Evolutionary conservation across 495 filamentous ascomycete genomes (phyloP).

Genomic region (Penicillium tannophilum): DNA sequence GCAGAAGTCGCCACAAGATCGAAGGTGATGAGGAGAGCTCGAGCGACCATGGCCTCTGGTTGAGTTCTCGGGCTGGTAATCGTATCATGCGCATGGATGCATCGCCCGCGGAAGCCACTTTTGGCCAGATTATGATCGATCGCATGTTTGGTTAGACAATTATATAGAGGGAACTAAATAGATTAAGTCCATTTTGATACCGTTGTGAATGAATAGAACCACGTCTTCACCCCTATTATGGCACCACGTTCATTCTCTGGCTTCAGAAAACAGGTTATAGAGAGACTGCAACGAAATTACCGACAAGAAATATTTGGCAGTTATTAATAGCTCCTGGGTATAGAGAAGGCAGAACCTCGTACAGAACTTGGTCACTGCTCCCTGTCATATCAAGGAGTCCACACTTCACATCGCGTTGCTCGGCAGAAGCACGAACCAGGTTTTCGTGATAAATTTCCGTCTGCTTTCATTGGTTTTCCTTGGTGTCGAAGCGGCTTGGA

Average conservation of each 20-base stretch:
- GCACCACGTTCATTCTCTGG: not conserved
- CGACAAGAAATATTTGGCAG: not conserved
- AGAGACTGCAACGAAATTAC: not conserved
- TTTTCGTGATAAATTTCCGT: not conserved
- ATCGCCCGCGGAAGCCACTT: conserved; percentile 45
- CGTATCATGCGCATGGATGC: conserved; percentile 67
- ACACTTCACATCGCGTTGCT: not conserved
- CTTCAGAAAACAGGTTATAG: not conserved
- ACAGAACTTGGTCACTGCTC: not conserved
- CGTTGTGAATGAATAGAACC: not conserved
- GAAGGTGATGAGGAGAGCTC: conserved; percentile 58
- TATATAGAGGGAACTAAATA: not conserved
- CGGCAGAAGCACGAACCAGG: conserved; percentile 5
- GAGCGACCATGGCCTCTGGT: conserved; percentile 74
- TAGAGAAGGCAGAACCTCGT: not conserved
- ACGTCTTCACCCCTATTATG: not conserved
- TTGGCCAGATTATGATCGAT: conserved; percentile 47
- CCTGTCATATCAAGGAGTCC: conserved; percentile 9
- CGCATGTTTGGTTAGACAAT: conserved; percentile 38
- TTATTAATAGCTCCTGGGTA: not conserved
- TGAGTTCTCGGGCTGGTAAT: conserved; percentile 71
- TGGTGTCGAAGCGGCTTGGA: conserved; percentile 1
- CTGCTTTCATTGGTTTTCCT: not conserved
- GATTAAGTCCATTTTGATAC: not conserved
- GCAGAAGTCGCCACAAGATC: conserved; percentile 61